Base-by-base conservation (phyloP, 2,329 filamentous ascomycete species). In the Apiospora sp. region DNA sequence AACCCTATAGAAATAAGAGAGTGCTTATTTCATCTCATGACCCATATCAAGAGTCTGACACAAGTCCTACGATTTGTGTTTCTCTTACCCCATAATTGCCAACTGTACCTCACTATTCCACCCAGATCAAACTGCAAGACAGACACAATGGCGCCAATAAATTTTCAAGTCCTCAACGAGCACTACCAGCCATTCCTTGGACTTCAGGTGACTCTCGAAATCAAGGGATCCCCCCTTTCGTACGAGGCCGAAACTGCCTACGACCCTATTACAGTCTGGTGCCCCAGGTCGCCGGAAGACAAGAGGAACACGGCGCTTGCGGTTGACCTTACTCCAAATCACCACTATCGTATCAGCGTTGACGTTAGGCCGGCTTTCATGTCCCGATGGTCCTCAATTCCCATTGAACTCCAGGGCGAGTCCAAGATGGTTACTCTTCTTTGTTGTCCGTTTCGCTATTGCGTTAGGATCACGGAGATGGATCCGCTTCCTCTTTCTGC, bases 261-360 rank as follows among this genome's bases (percentile, higher is more conserved):
- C n/a, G n/a, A 51, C 8, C 49, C n/a, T 27, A 51, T 51, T 27
- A 51, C 2, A 51, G 10, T 51, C n/a, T 51, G n/a, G n/a, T 27
- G 49, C n/a, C 49, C 49, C n/a, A 51, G 49, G 2, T 51, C 8
- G 10, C 10, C n/a, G 4, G 49, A 51, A 51, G 49, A 51, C 14
- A 51, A 24, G n/a, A 51, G 49, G n/a, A 51, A 51, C 49, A 51
- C 49, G n/a, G 49, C n/a, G n/a, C n/a, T 51, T 51, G n/a, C 49
- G 49, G n/a, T 51, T 51, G n/a, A 51, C 13, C n/a, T 51, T 8
- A 51, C 49, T 13, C n/a, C n/a, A 27, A 27, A 51, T 51, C 8
- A 51, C 49, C 8, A 51, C 1, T 51, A 51, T 51, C 10, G n/a
- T 12, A 51, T 51, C 8, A 51, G n/a, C 49, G n/a, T 51, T 13